phyloP scores from a whole-genome alignment of 768 basidiomycete genomes.

The Trametes gibbosa region DNA sequence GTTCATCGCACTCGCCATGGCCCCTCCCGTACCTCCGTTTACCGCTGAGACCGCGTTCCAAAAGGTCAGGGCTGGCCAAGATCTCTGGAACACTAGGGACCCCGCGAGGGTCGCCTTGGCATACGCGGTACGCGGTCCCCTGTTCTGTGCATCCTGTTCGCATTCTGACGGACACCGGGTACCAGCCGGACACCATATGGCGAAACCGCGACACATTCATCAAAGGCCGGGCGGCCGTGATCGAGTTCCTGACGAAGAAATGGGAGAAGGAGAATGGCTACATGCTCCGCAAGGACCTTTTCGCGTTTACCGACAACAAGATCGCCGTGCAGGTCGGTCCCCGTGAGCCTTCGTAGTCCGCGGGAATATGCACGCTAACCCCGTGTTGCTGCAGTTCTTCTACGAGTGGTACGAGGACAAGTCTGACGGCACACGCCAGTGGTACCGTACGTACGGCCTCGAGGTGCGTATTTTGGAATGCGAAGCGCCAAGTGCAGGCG shows the following conservation, averaged over 20 bases:
- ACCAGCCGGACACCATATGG: conserved; percentile 45
- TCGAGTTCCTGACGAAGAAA: conserved; percentile 46
- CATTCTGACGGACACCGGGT: not conserved
- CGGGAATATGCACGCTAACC: not conserved
- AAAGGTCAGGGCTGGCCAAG: conserved; percentile 52
- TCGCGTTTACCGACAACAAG: conserved; percentile 50
- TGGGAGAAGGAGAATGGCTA: conserved; percentile 54
- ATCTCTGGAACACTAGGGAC: conserved; percentile 46
- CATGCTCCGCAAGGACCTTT: conserved; percentile 50
- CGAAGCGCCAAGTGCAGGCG: too few species aligned
- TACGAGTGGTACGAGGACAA: conserved; percentile 48
- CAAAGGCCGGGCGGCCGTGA: conserved; percentile 41
- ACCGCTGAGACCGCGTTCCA: conserved; percentile 32
- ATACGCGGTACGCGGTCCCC: conserved; percentile 39
- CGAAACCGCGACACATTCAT: conserved; percentile 53
- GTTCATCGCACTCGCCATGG: not conserved
- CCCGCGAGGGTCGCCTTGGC: conserved; percentile 40
- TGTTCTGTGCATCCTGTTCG: not conserved
- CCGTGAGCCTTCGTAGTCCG: too few species aligned
- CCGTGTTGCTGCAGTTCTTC: conserved; percentile 31
- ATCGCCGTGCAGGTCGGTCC: conserved; percentile 49
- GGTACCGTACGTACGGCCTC: conserved; percentile 48
- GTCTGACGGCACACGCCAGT: conserved; percentile 33
- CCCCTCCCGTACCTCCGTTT: conserved; percentile 28
- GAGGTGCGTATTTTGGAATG: conserved; percentile 28